Evolutionary conservation across 257 asterid genomes (phyloP), one percentile per base, ranked within the genome.

Genomic region (Penstemon davidsonii): DNA sequence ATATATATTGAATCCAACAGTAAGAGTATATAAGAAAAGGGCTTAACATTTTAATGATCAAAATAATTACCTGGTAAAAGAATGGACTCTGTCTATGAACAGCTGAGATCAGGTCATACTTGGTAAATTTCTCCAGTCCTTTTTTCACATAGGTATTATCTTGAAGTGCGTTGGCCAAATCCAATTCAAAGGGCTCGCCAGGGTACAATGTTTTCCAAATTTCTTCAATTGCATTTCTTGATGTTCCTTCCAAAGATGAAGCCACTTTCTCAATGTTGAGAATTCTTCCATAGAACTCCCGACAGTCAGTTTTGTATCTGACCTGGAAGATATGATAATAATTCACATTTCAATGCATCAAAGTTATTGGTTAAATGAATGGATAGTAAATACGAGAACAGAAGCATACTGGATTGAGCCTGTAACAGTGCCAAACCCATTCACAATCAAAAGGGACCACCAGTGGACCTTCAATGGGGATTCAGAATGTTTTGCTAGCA

Each of bases 351-450:
- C 68, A 67, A 39, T 19, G 11, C 1, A 40, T 60, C 51, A 70
- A 51, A 67, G 50, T 11, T 42, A 71, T 36, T 55, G 74, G 55
- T 44, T 8, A 75, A 54, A 55, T 11, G 59, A 64, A 78, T 15
- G n/a, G 9, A 68, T 67, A 37, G 18, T 61, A 76, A 72, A 57
- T 63, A 25, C 33, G 1, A 42, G 55, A 13, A 66, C 15, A 56
- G 66, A 62, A 67, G 39, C 86, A 37, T 87, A 94, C 99, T 44
- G 99, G 99, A 76, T 88, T 94, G 68, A 94, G 96, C 68, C 97
- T 87, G 85, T 94, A 97, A 73, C 96, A 88, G 73, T 94, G 99
- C 99, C 99, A 94, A 78, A 94, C 61, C 99, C 99, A 94, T 83
- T 94, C 99, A 62, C 96, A 91, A 74, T 94, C 99, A 55, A 94